phyloP scores from a whole-genome alignment of 805 yeast species.

The Danielia reshetovae region DNA sequence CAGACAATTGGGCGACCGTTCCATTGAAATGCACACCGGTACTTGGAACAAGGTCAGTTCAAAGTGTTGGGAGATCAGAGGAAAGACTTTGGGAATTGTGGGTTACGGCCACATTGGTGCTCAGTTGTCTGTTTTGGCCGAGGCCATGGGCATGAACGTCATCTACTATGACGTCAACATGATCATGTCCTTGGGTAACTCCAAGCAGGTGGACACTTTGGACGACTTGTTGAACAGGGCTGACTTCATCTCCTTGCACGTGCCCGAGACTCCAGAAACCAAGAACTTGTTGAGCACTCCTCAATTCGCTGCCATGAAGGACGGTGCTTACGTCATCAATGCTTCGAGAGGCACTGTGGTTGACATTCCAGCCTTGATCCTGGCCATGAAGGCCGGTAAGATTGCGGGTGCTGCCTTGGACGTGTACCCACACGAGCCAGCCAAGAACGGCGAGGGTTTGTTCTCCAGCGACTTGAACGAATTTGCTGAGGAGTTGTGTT shows the following conservation, averaged over 20 bases:
- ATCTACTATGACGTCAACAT: conserved; percentile 86
- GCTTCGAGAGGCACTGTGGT: conserved; percentile 98
- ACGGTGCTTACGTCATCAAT: conserved; percentile 90
- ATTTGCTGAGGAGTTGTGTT: conserved; percentile 79
- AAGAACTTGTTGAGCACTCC: conserved; percentile 83
- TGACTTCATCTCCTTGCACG: conserved; percentile 91
- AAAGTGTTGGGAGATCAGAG: conserved; percentile 98
- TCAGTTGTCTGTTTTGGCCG: conserved; percentile 94
- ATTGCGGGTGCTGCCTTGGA: conserved; percentile 97
- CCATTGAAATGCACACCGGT: conserved; percentile 92
- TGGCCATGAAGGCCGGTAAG: conserved; percentile 89
- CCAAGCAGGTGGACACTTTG: conserved; percentile 83
- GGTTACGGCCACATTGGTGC: conserved; percentile 99
- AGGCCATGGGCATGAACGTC: conserved; percentile 96
- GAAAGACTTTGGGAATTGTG: conserved; percentile 93
- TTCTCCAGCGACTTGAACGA: conserved; percentile 70
- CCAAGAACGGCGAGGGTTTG: conserved; percentile 84
- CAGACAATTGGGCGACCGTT: conserved; percentile 95
- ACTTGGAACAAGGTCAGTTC: conserved; percentile 96
- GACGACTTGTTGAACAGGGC: conserved; percentile 76
- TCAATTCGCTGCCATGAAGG: conserved; percentile 94
- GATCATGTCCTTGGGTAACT: conserved; percentile 96
- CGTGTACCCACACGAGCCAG: conserved; percentile 96
- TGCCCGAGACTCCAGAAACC: conserved; percentile 92
- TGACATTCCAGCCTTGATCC: conserved; percentile 89